Evolutionary conservation across 2,329 filamentous ascomycete genomes (phyloP).

Genomic region (Xylaria sp.): DNA sequence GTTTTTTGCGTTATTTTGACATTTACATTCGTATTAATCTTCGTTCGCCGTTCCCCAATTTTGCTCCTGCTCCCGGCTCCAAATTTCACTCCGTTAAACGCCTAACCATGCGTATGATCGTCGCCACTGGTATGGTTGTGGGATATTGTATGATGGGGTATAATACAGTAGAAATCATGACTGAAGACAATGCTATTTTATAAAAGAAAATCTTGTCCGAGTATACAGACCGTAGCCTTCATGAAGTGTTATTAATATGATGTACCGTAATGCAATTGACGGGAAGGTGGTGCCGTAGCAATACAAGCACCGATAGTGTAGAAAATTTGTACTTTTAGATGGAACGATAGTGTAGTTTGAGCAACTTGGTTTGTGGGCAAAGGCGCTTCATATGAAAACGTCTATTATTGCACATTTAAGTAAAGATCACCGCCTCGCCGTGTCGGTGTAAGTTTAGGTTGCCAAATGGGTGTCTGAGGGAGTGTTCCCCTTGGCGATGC

Average conservation of each 20-base stretch:
- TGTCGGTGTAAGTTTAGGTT: slow-evolving; percentile 70
- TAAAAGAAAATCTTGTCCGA: background rate
- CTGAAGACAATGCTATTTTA: background rate
- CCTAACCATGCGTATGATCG: slow-evolving; percentile 17
- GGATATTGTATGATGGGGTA: slow-evolving; percentile 14
- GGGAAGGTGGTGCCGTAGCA: background rate
- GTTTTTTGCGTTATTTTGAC: background rate
- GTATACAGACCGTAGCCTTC: background rate
- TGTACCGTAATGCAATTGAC: background rate
- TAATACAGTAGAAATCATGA: slow-evolving; percentile 16
- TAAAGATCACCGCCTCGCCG: slow-evolving; percentile 69
- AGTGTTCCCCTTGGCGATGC: slow-evolving; percentile 37
- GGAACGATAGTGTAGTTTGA: background rate
- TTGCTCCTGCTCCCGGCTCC: background rate
- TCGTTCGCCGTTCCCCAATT: background rate
- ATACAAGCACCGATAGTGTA: background rate
- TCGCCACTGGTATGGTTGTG: background rate
- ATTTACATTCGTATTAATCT: background rate
- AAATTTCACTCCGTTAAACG: slow-evolving; percentile 15
- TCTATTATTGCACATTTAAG: slow-evolving; percentile 57
- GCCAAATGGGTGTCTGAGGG: slow-evolving; percentile 62
- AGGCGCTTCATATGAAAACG: background rate
- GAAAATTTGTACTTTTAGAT: background rate
- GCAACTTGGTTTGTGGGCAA: background rate
- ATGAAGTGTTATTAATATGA: slow-evolving; percentile 13